Conservation (phyloP, 306 rosid genomes). For the Acacia acuminata region DNA sequence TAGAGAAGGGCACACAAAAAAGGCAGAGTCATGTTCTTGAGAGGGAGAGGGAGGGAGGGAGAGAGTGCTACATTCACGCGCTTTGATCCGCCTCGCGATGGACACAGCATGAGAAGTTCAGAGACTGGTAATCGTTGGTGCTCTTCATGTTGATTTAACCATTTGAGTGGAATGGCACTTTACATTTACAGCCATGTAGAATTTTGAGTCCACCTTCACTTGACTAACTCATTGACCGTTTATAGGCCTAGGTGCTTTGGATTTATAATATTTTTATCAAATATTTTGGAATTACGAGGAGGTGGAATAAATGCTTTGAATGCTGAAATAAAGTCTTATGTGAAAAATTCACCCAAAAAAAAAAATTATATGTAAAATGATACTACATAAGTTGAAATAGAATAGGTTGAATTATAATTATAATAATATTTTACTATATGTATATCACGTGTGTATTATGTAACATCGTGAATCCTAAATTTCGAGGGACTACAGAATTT, state of each 20-base stretch:
- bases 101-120: background rate
- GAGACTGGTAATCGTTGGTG: background rate
- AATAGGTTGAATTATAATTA: background rate
- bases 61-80: background rate
- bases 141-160: background rate
- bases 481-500: background rate
- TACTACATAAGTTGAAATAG: background rate
- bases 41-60: background rate
- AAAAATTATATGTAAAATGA: background rate
- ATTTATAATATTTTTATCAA: background rate
- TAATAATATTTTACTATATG: background rate
- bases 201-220: background rate
- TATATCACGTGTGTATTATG: background rate
- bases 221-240: conserved; percentile 10
- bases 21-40: background rate
- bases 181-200: background rate
- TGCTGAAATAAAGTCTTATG: background rate
- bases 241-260: background rate
- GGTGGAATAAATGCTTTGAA: background rate
- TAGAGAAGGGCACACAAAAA: background rate
- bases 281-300: background rate
- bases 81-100: background rate
- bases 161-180: conserved; percentile 27
- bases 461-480: background rate
- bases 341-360: too few relatives aligned